Evolutionary conservation across 768 basidiomycete genomes (phyloP).

Genomic region (Termitomyces sp.): DNA sequence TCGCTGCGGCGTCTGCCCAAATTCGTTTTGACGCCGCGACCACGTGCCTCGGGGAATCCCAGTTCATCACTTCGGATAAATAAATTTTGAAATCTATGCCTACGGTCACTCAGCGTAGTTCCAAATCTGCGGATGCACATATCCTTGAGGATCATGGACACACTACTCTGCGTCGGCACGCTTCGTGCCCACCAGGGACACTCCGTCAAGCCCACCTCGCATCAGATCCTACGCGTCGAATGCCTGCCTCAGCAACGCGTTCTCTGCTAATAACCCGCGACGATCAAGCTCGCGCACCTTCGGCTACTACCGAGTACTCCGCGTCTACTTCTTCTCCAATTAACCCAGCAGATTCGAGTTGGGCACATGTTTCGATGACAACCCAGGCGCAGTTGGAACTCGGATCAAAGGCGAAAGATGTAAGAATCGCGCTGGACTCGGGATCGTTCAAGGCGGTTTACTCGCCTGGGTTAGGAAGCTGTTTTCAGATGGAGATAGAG

Average conservation of each 20-base stretch:
- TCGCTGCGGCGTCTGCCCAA: background rate
- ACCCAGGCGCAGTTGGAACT: background rate
- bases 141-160: background rate
- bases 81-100: background rate
- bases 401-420: slow-evolving; percentile 1
- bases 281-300: background rate
- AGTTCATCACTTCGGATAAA: background rate
- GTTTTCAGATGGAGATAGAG: background rate
- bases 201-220: background rate
- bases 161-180: background rate
- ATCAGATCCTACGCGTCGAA: background rate
- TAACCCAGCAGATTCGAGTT: background rate
- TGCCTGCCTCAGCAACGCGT: background rate
- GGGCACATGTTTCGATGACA: background rate
- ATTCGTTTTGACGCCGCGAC: background rate
- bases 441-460: background rate
- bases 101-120: background rate
- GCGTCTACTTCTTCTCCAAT: background rate
- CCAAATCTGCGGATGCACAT: background rate
- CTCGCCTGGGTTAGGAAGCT: background rate
- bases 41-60: background rate
- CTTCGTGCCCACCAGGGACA: slow-evolving; percentile 3
- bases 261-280: background rate
- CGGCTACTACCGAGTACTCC: background rate
- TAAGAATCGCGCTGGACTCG: background rate